Evolutionary conservation across 768 basidiomycete species (phyloP).

Genomic region (Agrocybe chaxingu): DNA sequence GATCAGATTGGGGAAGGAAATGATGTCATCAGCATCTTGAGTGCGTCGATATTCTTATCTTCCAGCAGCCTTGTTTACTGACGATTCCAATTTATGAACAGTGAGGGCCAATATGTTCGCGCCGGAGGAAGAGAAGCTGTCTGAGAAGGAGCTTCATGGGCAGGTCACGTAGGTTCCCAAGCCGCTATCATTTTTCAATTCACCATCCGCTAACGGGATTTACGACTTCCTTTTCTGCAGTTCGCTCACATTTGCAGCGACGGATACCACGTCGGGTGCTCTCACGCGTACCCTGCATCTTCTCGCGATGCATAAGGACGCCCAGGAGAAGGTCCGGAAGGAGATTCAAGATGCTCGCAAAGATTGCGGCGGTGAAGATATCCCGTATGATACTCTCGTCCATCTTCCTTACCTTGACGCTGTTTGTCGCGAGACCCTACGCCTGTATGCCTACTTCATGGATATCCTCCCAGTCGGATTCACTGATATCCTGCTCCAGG

Average conservation of each 20-base stretch:
- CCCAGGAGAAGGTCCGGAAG: constrained; percentile 30
- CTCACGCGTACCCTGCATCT: constrained; percentile 26
- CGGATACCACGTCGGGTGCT: constrained; percentile 36
- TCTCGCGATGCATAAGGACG: constrained; percentile 28
- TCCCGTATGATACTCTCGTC: constrained; percentile 32
- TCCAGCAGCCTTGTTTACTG: not conserved
- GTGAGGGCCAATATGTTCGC: constrained; percentile 31
- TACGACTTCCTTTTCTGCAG: constrained; percentile 11
- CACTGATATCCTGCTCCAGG: too few species aligned
- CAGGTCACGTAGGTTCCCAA: constrained; percentile 23
- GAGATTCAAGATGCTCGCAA: constrained; percentile 26
- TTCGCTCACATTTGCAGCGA: constrained; percentile 32
- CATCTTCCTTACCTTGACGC: constrained; percentile 33
- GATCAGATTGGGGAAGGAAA: not conserved
- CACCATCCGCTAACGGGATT: not conserved
- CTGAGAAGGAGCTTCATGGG: constrained; percentile 28
- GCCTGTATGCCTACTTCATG: constrained; percentile 21
- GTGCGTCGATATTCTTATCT: not conserved
- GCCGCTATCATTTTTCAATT: not conserved
- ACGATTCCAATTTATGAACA: constrained; percentile 5
- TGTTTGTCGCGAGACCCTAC: constrained; percentile 32
- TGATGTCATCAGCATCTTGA: constrained; percentile 9
- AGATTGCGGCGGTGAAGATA: constrained; percentile 13
- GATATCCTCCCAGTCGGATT: too few species aligned
- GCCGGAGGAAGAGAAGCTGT: constrained; percentile 21